Base-by-base conservation (phyloP, 257 asterid genomes). In the Salvia splendens region DNA sequence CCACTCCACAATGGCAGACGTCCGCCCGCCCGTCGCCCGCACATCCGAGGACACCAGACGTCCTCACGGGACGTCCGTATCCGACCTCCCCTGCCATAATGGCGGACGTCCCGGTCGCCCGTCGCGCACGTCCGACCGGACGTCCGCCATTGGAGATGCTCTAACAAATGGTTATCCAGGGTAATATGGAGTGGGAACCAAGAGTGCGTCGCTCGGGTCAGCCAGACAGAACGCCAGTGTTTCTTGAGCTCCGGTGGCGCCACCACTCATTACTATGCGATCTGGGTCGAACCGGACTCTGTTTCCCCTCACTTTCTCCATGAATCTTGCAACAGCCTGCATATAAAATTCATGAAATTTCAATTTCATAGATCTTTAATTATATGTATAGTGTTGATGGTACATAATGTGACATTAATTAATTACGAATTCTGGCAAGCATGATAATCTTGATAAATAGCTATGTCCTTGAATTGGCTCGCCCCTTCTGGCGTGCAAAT, bases 181-280 rank as follows among this genome's bases (percentile, higher is more conserved):
- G 84, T 91, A 91, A 60, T 91, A 91, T 16, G 96, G 97, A 6
- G 95, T 80, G 0, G 97, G 97, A 3, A 91, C 94, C 75, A 91
- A 62, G 32, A 91, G 71, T 1, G 96, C 97, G 12, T 91, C 97
- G 24, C 94, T 94, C 9, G 90, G 84, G 62, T 91, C 86, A n/a
- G 91, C 97, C 85, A 91, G 77, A 54, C 97, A 91, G 76, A 91
- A 91, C 64, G 95, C 88, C 38, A 91, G 62, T 9, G 79, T 81
- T 78, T 91, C 97, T 41, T 82, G 88, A 52, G 91, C 96, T 28
- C 94, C 96, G 4, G 96, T 91, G 47, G 97, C 97, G 3, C 97
- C 97, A 10, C 96, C 97, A 45, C 91, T 81, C 96, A 91, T 86
- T 0, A 91, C 95, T 52, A 91, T 81, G 4, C 87, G 83, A 40